Evolutionary conservation across 805 yeast genomes (phyloP), one percentile per base, ranked within the genome.

Genomic region (Nakazawaea ishiwadae): DNA sequence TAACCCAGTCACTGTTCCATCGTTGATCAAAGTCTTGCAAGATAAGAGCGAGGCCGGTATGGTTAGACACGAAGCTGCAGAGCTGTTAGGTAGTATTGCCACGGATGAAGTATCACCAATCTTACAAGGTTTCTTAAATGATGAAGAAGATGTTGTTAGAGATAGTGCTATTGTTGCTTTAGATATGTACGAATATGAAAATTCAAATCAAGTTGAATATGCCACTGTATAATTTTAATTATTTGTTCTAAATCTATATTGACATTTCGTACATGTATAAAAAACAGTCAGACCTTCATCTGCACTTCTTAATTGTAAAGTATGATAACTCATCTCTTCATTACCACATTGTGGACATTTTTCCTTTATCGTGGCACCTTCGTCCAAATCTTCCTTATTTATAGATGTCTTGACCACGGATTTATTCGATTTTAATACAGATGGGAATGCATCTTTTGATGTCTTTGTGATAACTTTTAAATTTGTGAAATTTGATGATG

Each of bases 31-130:
- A 65, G 88, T 93, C 3, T 74, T 95, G 53, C 79, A 79, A 52
- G 78, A 86, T 61, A 76, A 72, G 45, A 57, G 65, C 12, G 96
- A 93, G 68, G 98, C 95, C 40, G 96, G 95, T 49, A 93, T 93
- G 99, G 99, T 95, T 26, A 84, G 99, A 68, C 99, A 93, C 60
- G 99, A 93, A 68, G 99, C 98, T 44, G 99, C 98, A 19, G 99
- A 93, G 68, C 99, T 99, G 19, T 73, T 95, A 54, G 99, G 99
- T 20, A 78, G 96, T 21, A 93, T 93, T 59, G 98, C 96, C 20
- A 87, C 97, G 8, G 96, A 87, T 55, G 97, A 91, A 45, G 96
- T 91, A 29, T 72, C 91, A 50, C 96, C 97, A 12, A 83, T 93
- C 27, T 76, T 95, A 56, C 75, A 84, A 60, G 68, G 79, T 34